Base-by-base conservation (phyloP, 1,284 basidiomycete genomes). In the Tylopilus orsonianus region DNA sequence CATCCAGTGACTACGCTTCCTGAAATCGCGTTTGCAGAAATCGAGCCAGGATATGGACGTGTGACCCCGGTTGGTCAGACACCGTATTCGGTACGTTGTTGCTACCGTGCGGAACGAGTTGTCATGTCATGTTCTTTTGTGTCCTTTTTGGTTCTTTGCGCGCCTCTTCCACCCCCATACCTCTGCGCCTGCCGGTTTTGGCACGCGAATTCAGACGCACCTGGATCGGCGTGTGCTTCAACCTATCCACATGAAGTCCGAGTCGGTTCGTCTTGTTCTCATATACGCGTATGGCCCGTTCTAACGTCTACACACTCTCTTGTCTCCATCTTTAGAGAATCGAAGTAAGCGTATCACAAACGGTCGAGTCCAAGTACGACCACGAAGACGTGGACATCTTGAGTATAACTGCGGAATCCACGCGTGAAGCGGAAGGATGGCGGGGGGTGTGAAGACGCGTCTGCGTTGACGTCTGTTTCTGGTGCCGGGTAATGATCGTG, bases 301-400 rank as follows among this genome's bases (percentile, higher is more conserved):
- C 49, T 48, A n/a, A 53, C 12, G 14, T 4, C 14, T 18, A 10
- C 41, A 0, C 18, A 13, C 16, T 26, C 10, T 0, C 22, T 29
- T 14, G 6, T 19, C 26, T 27, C 4, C 20, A 5, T 8, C 9
- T 18, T 22, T 19, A 35, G 14, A 16, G 55, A 45, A 55, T 56
- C 5, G 34, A 64, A 49, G 60, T 64, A 9, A 53, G 8, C 9
- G 30, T 60, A 24, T 45, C 55, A 14, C 50, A 22, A 8, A 58
- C 42, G 7, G 48, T 61, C 19, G 52, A 49, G 18, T 29, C 55
- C 16, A 61, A 53, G 41, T 44, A 50, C 23, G 59, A 58, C 29
- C 30, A 26, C 30, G 20, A 24, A 8, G 33, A 1, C 22, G 3
- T 44, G 9, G 48, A 52, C 24, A 4, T 19, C 20, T 38, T 35